Evolutionary conservation across 768 basidiomycete genomes (phyloP).

Genomic region (Gloeophyllum trabeum): DNA sequence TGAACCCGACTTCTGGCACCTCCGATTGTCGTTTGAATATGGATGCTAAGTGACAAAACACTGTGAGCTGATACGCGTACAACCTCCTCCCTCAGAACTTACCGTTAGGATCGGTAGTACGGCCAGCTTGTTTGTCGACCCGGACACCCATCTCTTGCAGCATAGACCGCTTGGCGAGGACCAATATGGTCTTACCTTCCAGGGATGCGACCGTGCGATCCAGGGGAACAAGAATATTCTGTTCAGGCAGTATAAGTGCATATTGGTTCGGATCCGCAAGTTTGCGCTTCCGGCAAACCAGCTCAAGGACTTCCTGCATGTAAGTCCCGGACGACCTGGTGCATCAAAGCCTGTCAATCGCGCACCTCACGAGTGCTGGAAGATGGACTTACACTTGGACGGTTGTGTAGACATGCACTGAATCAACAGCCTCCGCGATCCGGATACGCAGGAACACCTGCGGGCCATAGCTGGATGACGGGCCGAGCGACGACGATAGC

Average conservation of each 20-base stretch:
- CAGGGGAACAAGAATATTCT: conserved; percentile 74
- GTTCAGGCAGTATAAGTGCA: conserved; percentile 61
- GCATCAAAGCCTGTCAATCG: neutral
- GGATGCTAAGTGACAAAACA: conserved; percentile 42
- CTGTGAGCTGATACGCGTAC: neutral
- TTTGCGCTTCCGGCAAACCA: conserved; percentile 63
- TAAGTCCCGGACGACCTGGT: conserved; percentile 84
- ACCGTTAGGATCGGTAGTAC: conserved; percentile 92
- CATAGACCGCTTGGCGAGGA: conserved; percentile 70
- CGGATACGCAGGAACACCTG: conserved; percentile 76
- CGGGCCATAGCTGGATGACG: conserved; percentile 62
- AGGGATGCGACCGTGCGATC: conserved; percentile 95
- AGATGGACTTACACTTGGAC: conserved; percentile 71
- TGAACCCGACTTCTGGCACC: conserved; percentile 29
- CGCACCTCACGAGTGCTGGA: neutral
- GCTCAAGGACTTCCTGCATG: conserved; percentile 90
- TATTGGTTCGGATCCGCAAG: conserved; percentile 68
- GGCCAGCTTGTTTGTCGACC: conserved; percentile 42
- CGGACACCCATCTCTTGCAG: conserved; percentile 63
- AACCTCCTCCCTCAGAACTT: conserved; percentile 8
- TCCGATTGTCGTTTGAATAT: conserved; percentile 89
- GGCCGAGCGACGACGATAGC: conserved; percentile 59
- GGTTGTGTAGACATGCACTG: conserved; percentile 79
- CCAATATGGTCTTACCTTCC: conserved; percentile 76
- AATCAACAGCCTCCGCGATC: conserved; percentile 72